Conservation (phyloP, 768 basidiomycete genomes). For the Rhodotorula sphaerocarpa region DNA sequence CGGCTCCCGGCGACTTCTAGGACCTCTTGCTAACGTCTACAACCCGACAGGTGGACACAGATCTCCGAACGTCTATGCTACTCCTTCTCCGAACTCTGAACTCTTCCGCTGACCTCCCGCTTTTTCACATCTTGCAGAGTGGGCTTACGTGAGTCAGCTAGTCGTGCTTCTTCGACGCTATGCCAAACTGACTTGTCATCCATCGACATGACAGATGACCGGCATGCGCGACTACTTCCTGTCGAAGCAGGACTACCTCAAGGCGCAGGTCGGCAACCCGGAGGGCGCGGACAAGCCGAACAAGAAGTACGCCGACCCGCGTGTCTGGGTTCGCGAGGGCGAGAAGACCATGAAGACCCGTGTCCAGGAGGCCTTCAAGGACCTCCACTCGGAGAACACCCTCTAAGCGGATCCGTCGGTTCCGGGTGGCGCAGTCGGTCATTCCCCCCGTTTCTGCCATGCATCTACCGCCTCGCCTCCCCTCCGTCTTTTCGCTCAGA, state of each 20-base stretch:
- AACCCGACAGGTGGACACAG: too few species aligned
- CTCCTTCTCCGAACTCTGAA: not conserved
- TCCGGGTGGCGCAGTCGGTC: too few species aligned
- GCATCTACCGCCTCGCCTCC: too few species aligned
- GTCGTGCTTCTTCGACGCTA: constrained; percentile 32
- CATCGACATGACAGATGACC: not conserved
- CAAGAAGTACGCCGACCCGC: constrained; percentile 61
- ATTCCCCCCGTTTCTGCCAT: too few species aligned
- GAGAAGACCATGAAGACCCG: constrained; percentile 82
- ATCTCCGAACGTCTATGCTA: too few species aligned
- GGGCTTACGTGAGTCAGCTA: constrained; percentile 69
- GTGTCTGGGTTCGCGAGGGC: constrained; percentile 96
- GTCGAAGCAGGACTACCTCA: constrained; percentile 79
- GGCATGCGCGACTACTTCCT: constrained; percentile 64
- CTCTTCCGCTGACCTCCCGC: not conserved
- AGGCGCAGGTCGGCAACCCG: constrained; percentile 90
- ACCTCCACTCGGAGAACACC: constrained; percentile 48
- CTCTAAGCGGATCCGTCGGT: too few species aligned
- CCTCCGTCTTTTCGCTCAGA: too few species aligned
- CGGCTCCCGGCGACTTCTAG: constrained; percentile 44
- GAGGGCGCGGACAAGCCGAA: constrained; percentile 95
- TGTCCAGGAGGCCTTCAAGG: constrained; percentile 85
- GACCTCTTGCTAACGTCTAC: too few species aligned
- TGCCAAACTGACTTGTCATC: not conserved
- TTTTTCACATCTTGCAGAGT: constrained; percentile 61